These are phyloP conservation scores for Stachybotrys chartarum DNA, from an alignment of 2,329 filamentous ascomycete genomes.

Conservation along the genomic window DNA sequence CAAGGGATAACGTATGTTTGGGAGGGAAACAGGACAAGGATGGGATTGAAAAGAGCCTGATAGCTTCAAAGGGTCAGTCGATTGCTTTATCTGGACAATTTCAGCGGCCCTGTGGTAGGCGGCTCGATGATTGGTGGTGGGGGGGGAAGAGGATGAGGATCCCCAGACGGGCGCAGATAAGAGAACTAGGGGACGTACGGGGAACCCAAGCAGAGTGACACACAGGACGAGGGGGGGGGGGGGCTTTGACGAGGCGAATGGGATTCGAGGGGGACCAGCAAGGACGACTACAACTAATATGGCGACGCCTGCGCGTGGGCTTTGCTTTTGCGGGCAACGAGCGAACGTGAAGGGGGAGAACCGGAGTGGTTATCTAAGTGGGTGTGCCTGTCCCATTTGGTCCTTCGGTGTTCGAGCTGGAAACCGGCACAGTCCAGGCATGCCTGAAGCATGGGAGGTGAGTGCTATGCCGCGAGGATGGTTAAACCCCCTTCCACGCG, in stretches of 20 bases:
- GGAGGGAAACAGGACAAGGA: background rate
- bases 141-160: background rate
- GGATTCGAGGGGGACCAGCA: too few species aligned
- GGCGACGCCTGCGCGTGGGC: too few species aligned
- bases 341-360: too few species aligned
- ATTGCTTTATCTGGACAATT: background rate
- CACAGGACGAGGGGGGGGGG: background rate
- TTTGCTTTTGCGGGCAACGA: too few species aligned
- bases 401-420: too few species aligned
- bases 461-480: too few species aligned
- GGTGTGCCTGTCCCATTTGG: too few species aligned
- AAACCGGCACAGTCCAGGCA: too few species aligned
- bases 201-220: background rate
- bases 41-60: background rate
- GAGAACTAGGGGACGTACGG: background rate
- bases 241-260: background rate
- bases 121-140: constrained; percentile 1
- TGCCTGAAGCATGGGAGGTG: too few species aligned
- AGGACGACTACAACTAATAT: too few species aligned
- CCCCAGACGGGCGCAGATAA: constrained; percentile 2
- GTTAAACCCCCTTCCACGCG: too few species aligned
- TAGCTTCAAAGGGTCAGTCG: background rate
- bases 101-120: background rate
- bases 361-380: too few species aligned
- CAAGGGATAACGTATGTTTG: background rate